phyloP scores from a whole-genome alignment of 306 rosid species.

The Albizia julibrissin region DNA sequence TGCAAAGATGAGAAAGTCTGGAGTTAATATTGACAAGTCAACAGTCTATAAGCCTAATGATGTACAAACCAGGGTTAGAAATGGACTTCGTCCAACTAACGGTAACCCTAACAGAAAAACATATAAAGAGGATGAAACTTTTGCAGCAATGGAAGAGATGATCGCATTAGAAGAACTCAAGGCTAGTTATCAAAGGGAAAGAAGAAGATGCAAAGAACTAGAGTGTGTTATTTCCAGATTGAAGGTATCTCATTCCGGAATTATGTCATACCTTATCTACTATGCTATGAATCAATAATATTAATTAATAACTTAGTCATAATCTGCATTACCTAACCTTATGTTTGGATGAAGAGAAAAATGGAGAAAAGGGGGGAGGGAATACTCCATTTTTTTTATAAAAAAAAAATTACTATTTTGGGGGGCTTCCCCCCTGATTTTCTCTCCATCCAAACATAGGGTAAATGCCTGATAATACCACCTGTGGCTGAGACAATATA shows the following conservation, averaged over 20 bases:
- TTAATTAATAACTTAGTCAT: slow-evolving; percentile 5
- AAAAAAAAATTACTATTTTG: no score
- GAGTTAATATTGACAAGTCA: slow-evolving; percentile 41
- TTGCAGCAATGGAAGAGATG: slow-evolving; percentile 39
- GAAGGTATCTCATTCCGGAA: slow-evolving; percentile 52
- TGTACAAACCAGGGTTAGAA: slow-evolving; percentile 40
- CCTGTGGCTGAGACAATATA: background rate
- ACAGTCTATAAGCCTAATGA: slow-evolving; percentile 43
- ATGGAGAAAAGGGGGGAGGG: no score
- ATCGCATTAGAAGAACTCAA: slow-evolving; percentile 52
- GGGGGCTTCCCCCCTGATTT: no score
- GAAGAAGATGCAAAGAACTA: slow-evolving; percentile 67
- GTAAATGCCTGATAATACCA: slow-evolving; percentile 5
- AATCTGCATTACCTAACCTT: background rate
- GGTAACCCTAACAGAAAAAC: slow-evolving; percentile 39
- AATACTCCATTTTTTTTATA: no score
- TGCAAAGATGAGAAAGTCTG: slow-evolving; percentile 55
- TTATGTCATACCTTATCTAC: slow-evolving; percentile 13
- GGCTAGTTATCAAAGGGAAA: slow-evolving; percentile 67
- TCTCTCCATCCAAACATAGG: no score
- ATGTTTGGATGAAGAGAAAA: no score
- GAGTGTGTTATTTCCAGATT: slow-evolving; percentile 62
- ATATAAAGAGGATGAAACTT: slow-evolving; percentile 44
- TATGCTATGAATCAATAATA: slow-evolving; percentile 5
- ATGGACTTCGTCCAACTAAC: slow-evolving; percentile 39